These are phyloP conservation scores for Phialophora verrucosa DNA, from an alignment of 2,329 filamentous ascomycete genomes.

Conservation along the genomic window DNA sequence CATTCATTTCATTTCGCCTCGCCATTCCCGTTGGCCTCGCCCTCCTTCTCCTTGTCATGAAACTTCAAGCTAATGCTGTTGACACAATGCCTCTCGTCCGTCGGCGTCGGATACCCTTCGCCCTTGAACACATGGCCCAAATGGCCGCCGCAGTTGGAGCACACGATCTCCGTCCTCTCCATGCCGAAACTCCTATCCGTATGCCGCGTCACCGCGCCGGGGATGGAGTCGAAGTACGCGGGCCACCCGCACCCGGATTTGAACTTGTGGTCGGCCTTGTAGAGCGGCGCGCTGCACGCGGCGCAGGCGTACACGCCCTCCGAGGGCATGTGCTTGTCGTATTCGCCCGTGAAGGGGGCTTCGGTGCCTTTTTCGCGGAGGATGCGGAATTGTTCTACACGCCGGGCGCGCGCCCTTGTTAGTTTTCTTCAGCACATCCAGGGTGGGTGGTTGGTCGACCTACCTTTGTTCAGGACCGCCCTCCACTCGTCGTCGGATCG, in stretches of 20 bases:
- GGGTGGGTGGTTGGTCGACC: conserved; percentile 20
- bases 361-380: conserved; percentile 94
- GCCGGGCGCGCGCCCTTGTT: background rate
- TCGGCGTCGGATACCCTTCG: conserved; percentile 81
- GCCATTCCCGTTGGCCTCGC: conserved; percentile 30
- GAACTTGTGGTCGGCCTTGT: conserved; percentile 94
- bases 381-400: conserved; percentile 88
- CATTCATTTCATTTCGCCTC: conserved; percentile 16
- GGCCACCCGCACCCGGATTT: conserved; percentile 97
- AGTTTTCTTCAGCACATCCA: background rate
- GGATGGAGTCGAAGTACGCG: conserved; percentile 94
- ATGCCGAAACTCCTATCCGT: conserved; percentile 80
- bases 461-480: conserved; percentile 76
- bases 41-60: conserved; percentile 63
- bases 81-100: conserved; percentile 95
- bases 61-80: conserved; percentile 93
- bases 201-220: conserved; percentile 84
- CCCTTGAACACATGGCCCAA: conserved; percentile 91
- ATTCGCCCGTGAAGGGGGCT: conserved; percentile 76
- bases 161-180: conserved; percentile 89
- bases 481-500: conserved; percentile 86
- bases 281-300: conserved; percentile 84
- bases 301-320: conserved; percentile 85
- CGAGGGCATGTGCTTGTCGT: conserved; percentile 81
- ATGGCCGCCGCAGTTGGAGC: conserved; percentile 91